phyloP scores from a whole-genome alignment of 1,139 yeast species.

The Geotrichum candidum region DNA sequence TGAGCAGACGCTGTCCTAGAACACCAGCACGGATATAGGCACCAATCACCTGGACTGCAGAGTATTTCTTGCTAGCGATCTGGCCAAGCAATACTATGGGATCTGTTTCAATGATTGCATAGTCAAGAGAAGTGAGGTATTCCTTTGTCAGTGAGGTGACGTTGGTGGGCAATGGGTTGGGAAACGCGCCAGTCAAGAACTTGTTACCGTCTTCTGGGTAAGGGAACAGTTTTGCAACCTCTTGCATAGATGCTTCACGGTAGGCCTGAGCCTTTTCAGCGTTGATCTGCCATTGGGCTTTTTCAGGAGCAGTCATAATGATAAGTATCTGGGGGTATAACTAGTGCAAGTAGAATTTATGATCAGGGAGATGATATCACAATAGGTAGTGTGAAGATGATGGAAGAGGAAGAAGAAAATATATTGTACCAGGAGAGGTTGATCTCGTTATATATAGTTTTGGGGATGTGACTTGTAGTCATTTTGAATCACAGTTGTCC shows the following conservation, averaged over 20 bases:
- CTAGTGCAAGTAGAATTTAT: too few relatives aligned
- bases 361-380: too few relatives aligned
- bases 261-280: conserved; percentile 14
- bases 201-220: conserved; percentile 25
- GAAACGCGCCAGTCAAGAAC: conserved; percentile 22
- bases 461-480: too few relatives aligned
- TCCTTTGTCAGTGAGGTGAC: conserved; percentile 27
- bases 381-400: too few relatives aligned
- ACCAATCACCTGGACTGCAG: conserved; percentile 42
- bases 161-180: conserved; percentile 28
- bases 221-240: conserved; percentile 27
- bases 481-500: too few relatives aligned
- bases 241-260: conserved; percentile 29
- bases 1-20: conserved; percentile 50
- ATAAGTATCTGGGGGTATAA: too few relatives aligned
- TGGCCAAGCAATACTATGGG: conserved; percentile 35
- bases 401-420: too few relatives aligned
- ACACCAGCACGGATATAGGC: conserved; percentile 57
- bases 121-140: conserved; percentile 25
- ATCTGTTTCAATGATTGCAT: conserved; percentile 28
- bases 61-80: conserved; percentile 39
- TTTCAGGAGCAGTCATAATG: neutral
- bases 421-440: too few relatives aligned
- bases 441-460: too few relatives aligned
- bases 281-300: conserved; percentile 12